Base-by-base conservation (phyloP, 345 rosid species). In the Arabidopsis arenosa region DNA sequence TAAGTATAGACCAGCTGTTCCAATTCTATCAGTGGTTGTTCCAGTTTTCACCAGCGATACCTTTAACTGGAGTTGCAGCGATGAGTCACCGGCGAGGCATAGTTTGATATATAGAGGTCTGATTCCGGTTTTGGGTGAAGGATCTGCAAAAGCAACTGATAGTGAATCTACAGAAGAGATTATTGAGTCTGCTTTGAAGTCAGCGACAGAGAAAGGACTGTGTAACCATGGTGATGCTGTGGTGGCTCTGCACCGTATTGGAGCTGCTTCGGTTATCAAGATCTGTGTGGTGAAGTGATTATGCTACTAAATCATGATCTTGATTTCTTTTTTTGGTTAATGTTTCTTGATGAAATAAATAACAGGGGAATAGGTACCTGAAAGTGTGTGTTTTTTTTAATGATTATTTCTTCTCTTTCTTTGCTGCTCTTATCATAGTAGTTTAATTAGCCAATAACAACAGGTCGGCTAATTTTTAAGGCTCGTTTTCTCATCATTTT, bases 1-100 rank as follows among this genome's bases (percentile, higher is more conserved):
- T 6, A 70, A 70, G 54, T 70, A 70, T 17, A 70, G 74, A 58
- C 64, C 74, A 3, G 65, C 64, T 14, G 74, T 70, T 41, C 74
- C 74, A 43, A 70, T 70, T 32, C 21, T 57, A 17, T 83, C 88
- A 0, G 81, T 85, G 57, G 79, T 86, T 15, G 84, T 88, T 10
- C 88, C 92, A 0, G 84, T 83, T 59, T 80, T 86, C 35, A 72
- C 82, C 41, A 83, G 85, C 2, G 87, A 86, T 80, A 83, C 83
- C 4, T 79, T 83, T n/a, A 84, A 75, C 43, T 84, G 87, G 90
- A 72, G 84, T 17, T 86, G 92, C 84, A 86, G 85, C 3, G 84
- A 85, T 65, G 90, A 83, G 57, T 68, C 74, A 26, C 74, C 74
- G 2, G 74, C 74, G 0, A 70, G 74, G 44, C 74, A 70, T 56